Evolutionary conservation across 495 filamentous ascomycete species (phyloP).

Genomic region (Emericellopsis terricola): DNA sequence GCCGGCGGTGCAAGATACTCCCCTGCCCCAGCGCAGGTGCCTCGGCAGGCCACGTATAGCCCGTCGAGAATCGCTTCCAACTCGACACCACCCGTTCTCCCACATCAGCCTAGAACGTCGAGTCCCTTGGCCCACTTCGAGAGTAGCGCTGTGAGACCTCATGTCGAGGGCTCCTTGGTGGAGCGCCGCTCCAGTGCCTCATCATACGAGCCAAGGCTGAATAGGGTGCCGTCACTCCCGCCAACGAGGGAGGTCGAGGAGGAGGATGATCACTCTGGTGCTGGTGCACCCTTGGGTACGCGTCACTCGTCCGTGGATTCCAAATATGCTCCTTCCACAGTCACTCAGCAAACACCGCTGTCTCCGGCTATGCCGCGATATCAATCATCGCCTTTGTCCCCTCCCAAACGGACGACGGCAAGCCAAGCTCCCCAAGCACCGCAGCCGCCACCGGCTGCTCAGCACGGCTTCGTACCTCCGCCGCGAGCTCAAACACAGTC

Average conservation of each 20-base stretch:
- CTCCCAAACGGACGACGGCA: conserved; percentile 33
- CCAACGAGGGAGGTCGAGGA: conserved; percentile 35
- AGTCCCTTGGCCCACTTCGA: conserved; percentile 63
- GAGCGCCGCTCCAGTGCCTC: conserved; percentile 27
- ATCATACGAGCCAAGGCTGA: conserved; percentile 25
- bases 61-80: conserved; percentile 19
- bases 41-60: conserved; percentile 16
- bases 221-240: conserved; percentile 27
- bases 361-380: conserved; percentile 19
- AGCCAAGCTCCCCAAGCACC: conserved; percentile 23
- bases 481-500: conserved; percentile 76
- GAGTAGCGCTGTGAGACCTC: conserved; percentile 23
- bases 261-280: conserved; percentile 13
- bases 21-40: conserved; percentile 27
- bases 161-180: conserved; percentile 14
- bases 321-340: conserved; percentile 8
- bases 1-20: conserved; percentile 26
- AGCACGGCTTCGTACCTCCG: conserved; percentile 32
- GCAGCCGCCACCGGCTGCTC: conserved; percentile 15
- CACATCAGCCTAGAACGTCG: conserved; percentile 70
- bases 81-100: conserved; percentile 30
- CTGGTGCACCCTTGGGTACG: background rate
- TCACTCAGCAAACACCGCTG: conserved; percentile 15
- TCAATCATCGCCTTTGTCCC: conserved; percentile 25
- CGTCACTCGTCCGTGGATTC: conserved; percentile 4